These are phyloP conservation scores for Kurtzmaniella quercitrusa DNA, from an alignment of 1,139 yeast species.

Conservation along the genomic window DNA sequence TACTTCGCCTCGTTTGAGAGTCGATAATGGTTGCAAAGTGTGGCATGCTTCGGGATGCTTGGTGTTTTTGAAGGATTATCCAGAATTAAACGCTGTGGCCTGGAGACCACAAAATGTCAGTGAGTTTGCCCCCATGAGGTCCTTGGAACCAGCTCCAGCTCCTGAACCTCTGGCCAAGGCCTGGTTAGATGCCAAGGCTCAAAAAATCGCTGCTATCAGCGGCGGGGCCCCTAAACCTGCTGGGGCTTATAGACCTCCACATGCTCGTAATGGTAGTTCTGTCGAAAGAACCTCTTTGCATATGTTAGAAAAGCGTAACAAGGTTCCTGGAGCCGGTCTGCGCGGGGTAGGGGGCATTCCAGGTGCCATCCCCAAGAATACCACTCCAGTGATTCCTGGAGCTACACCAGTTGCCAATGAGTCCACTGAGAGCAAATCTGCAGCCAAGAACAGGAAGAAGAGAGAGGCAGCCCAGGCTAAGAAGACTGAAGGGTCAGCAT, in stretches of 20 bases:
- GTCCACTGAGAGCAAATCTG: slow-evolving; percentile 51
- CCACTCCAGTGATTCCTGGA: slow-evolving; percentile 35
- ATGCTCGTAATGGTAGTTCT: slow-evolving; percentile 61
- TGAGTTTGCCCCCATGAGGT: slow-evolving; percentile 56
- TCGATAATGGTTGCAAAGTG: slow-evolving; percentile 88
- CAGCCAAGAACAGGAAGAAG: slow-evolving; percentile 75
- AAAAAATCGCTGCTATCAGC: slow-evolving; percentile 35
- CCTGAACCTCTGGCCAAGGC: slow-evolving; percentile 69
- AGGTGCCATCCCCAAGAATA: slow-evolving; percentile 19
- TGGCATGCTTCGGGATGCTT: slow-evolving; percentile 92
- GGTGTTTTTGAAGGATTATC: slow-evolving; percentile 71
- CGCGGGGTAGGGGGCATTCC: slow-evolving; percentile 21
- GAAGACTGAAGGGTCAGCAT: slow-evolving; percentile 5
- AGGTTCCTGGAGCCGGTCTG: slow-evolving; percentile 10
- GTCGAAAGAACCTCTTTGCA: slow-evolving; percentile 48
- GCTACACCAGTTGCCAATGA: slow-evolving; percentile 26
- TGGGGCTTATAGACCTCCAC: slow-evolving; percentile 96
- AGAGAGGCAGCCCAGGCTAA: slow-evolving; percentile 40
- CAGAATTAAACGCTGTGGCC: slow-evolving; percentile 72
- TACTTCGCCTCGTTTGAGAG: slow-evolving; percentile 93
- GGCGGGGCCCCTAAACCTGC: slow-evolving; percentile 51
- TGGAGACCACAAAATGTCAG: slow-evolving; percentile 81
- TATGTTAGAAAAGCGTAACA: slow-evolving; percentile 39
- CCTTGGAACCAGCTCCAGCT: slow-evolving; percentile 54
- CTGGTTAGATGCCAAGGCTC: slow-evolving; percentile 29